Conservation (phyloP, 768 basidiomycete species). For the Boletus huronensis region DNA sequence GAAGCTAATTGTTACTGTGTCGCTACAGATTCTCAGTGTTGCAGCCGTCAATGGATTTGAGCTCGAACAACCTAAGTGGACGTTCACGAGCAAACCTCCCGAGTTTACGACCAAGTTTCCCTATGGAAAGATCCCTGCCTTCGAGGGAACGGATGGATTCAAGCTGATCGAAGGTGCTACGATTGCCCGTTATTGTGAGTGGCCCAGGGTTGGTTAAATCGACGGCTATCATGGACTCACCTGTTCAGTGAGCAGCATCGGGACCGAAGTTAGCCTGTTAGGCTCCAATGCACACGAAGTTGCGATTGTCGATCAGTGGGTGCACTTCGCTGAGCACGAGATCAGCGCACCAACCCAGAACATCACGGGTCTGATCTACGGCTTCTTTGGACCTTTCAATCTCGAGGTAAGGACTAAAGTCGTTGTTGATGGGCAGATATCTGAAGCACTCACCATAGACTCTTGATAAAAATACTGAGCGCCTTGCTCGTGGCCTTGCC, state of each 20-base stretch:
- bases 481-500: background rate
- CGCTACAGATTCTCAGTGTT: slow-evolving; percentile 15
- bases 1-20: background rate
- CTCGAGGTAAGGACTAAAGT: background rate
- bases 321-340: slow-evolving; percentile 14
- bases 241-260: slow-evolving; percentile 14
- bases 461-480: background rate
- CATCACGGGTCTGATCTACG: slow-evolving; percentile 1
- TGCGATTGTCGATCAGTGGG: slow-evolving; percentile 11
- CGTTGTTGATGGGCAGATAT: background rate
- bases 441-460: background rate
- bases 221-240: background rate
- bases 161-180: slow-evolving; percentile 17
- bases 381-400: background rate
- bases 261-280: slow-evolving; percentile 6
- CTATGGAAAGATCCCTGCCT: slow-evolving; percentile 22
- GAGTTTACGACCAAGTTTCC: slow-evolving; percentile 18
- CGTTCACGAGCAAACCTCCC: slow-evolving; percentile 10
- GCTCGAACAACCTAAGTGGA: slow-evolving; percentile 11
- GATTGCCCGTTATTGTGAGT: slow-evolving; percentile 24
- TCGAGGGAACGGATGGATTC: slow-evolving; percentile 19
- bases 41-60: slow-evolving; percentile 18
- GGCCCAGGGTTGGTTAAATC: no score
- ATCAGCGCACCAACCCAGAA: slow-evolving; percentile 2
- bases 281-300: slow-evolving; percentile 11